Evolutionary conservation across 768 basidiomycete genomes (phyloP).

Genomic region (Rhodotorula toruloides): DNA sequence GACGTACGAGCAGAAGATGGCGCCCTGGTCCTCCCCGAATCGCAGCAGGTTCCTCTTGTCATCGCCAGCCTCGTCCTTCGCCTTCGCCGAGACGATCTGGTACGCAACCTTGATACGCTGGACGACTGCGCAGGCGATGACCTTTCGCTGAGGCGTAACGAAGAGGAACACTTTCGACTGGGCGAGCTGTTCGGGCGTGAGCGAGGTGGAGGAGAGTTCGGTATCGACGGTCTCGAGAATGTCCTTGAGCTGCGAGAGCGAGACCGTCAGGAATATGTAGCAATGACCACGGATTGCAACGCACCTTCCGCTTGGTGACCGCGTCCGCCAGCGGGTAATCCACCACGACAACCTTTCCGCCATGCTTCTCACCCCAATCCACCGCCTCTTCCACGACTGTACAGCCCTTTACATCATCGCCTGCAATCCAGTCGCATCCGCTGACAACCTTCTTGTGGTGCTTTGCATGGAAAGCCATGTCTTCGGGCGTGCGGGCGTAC

Average conservation of each 20-base stretch:
- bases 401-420: slow-evolving; percentile 6
- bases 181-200: slow-evolving; percentile 24
- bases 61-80: not conserved
- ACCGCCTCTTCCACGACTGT: slow-evolving; percentile 19
- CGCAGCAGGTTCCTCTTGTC: slow-evolving; percentile 8
- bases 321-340: slow-evolving; percentile 14
- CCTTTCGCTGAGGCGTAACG: slow-evolving; percentile 30
- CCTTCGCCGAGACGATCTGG: slow-evolving; percentile 18
- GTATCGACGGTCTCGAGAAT: slow-evolving; percentile 37
- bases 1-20: slow-evolving; percentile 41
- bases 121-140: slow-evolving; percentile 36
- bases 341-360: slow-evolving; percentile 25
- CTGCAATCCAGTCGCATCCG: slow-evolving; percentile 21
- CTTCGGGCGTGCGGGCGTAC: slow-evolving; percentile 33
- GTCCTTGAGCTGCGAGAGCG: slow-evolving; percentile 26
- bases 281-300: not conserved
- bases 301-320: slow-evolving; percentile 9
- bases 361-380: slow-evolving; percentile 17
- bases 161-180: slow-evolving; percentile 32
- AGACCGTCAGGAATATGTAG: too few species aligned
- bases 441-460: slow-evolving; percentile 33
- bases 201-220: slow-evolving; percentile 26
- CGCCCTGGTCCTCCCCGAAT: slow-evolving; percentile 36
- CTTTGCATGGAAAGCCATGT: slow-evolving; percentile 27
- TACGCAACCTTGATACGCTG: slow-evolving; percentile 33